Percentiles rank a stretch among this genome's conserved stretches.
These are phyloP conservation scores for Coniochaeta sp. DNA, from an alignment of 2,329 filamentous ascomycete genomes.

Conservation along the genomic window DNA sequence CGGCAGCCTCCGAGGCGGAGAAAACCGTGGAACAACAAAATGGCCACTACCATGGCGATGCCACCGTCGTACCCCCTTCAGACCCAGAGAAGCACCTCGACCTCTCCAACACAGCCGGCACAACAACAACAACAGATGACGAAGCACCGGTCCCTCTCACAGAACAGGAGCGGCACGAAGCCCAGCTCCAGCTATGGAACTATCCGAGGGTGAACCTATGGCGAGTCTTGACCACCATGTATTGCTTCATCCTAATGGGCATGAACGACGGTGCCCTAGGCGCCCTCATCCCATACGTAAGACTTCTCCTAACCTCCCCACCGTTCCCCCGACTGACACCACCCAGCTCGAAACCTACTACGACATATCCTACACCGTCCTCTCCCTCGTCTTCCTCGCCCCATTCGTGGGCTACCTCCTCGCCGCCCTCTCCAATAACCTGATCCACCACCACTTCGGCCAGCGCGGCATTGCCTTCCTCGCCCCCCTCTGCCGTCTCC, in stretches of 20 bases:
- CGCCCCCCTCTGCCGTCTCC: conserved; percentile 50
- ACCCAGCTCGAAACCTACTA: conserved; percentile 37
- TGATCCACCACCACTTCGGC: conserved; percentile 36
- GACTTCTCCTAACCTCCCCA: not conserved
- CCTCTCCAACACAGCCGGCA: not conserved
- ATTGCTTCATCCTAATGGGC: conserved; percentile 58
- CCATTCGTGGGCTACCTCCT: conserved; percentile 38
- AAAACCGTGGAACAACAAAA: not conserved
- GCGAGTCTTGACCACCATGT: conserved; percentile 52
- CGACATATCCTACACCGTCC: conserved; percentile 35
- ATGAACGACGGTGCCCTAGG: conserved; percentile 55
- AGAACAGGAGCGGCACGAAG: conserved; percentile 8
- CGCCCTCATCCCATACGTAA: conserved; percentile 7
- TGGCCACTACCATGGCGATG: not conserved
- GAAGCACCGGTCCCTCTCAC: conserved; percentile 1
- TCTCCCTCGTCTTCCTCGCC: conserved; percentile 41
- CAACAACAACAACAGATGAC: not conserved
- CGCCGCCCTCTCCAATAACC: conserved; percentile 36
- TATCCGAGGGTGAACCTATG: conserved; percentile 49
- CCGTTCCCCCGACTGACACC: not conserved
- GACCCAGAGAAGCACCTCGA: not conserved
- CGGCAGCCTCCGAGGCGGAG: not conserved
- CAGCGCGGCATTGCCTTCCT: conserved; percentile 63
- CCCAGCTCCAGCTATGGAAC: conserved; percentile 52
- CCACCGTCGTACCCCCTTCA: not conserved